These are phyloP conservation scores for Lindgomyces ingoldianus DNA, from an alignment of 495 filamentous ascomycete species.

Conservation along the genomic window DNA sequence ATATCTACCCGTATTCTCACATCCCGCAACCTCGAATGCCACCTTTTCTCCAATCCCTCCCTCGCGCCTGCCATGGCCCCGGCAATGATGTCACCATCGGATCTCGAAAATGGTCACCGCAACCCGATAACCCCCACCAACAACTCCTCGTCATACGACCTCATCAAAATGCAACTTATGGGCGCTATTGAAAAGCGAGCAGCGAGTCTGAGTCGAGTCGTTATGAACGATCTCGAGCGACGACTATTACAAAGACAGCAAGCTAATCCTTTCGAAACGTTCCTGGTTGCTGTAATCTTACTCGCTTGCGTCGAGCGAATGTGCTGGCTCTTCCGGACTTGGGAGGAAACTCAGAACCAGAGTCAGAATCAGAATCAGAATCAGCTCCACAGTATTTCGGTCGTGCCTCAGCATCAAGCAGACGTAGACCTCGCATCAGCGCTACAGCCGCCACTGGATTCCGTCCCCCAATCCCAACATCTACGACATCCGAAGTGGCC, in stretches of 20 bases:
- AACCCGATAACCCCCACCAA: conserved; percentile 19
- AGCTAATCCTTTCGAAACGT: conserved; percentile 71
- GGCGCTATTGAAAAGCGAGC: conserved; percentile 71
- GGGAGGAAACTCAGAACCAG: conserved; percentile 40
- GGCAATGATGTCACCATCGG: conserved; percentile 47
- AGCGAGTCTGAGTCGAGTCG: conserved; percentile 58
- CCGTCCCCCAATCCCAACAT: background rate
- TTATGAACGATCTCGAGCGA: conserved; percentile 75
- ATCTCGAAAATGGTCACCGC: conserved; percentile 42
- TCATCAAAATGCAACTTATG: conserved; percentile 69
- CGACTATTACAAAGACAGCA: conserved; percentile 71
- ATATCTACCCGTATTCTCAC: conserved; percentile 66
- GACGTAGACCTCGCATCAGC: background rate
- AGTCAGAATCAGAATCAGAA: background rate
- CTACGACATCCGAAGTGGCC: conserved; percentile 58
- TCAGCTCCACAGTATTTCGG: background rate
- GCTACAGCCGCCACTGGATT: background rate
- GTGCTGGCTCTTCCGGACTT: conserved; percentile 71
- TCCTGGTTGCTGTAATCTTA: conserved; percentile 70
- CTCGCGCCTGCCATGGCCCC: conserved; percentile 50
- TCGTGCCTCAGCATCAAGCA: background rate
- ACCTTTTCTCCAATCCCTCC: conserved; percentile 56
- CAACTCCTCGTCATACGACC: conserved; percentile 44
- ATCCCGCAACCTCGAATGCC: conserved; percentile 68
- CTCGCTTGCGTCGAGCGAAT: conserved; percentile 80